Evolutionary conservation across 148 eudicot species (phyloP).

Genomic region (Polygonum aviculare): DNA sequence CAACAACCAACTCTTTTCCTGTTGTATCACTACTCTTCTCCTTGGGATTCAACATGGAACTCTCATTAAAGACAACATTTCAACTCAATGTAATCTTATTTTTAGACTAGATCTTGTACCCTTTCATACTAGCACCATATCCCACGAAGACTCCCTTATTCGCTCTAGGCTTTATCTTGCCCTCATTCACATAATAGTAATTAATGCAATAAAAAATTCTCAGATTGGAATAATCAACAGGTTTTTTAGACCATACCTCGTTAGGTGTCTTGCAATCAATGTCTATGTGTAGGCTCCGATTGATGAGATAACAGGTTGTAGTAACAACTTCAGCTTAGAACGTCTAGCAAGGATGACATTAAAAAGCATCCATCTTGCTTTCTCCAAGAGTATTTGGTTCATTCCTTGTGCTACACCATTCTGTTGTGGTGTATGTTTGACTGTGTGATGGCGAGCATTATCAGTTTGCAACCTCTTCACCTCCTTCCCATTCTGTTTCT

Average conservation of each 20-base stretch:
- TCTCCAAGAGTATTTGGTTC: no score
- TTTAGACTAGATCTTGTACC: no score
- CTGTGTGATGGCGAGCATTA: slow-evolving; percentile 1
- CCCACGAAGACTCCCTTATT: no score
- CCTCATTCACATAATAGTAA: slow-evolving; percentile 5
- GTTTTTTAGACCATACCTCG: slow-evolving; percentile 11
- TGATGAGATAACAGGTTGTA: background rate
- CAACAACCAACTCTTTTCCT: no score
- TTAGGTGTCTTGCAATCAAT: slow-evolving; percentile 5
- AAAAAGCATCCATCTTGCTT: no score
- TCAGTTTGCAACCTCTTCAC: background rate
- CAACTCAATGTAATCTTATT: no score
- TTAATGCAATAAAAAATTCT: background rate
- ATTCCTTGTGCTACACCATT: no score
- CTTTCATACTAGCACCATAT: no score
- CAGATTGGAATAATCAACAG: background rate
- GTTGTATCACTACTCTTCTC: no score
- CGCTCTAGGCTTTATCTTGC: background rate
- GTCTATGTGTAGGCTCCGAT: background rate
- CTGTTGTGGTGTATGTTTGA: no score
- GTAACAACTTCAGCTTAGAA: background rate
- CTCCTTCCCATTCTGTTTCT: background rate
- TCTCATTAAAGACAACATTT: no score
- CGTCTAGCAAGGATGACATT: background rate
- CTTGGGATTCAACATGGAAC: no score